These are phyloP conservation scores for Peribolospora baueri DNA, from an alignment of 768 basidiomycete species.

Conservation along the genomic window DNA sequence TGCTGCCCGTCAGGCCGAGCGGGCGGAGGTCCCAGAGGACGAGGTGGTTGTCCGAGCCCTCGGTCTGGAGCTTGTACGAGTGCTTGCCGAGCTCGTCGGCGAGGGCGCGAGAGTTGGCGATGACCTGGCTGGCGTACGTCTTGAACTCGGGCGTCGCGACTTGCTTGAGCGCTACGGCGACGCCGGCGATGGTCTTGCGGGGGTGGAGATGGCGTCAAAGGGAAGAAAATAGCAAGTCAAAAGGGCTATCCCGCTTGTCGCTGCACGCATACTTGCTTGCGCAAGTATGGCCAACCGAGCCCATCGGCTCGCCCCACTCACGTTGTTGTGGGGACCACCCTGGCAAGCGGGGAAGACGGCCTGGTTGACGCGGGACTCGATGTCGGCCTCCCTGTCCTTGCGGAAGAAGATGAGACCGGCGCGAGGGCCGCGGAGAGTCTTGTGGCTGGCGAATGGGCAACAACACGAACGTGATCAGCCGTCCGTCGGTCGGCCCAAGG, in stretches of 20 bases:
- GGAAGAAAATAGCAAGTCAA: neutral
- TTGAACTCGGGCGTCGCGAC: slow-evolving; percentile 73
- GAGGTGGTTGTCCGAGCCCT: slow-evolving; percentile 90
- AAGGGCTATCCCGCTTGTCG: neutral
- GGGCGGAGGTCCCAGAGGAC: slow-evolving; percentile 95
- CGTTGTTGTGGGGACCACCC: slow-evolving; percentile 97
- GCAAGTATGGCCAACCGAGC: neutral
- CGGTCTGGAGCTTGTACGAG: slow-evolving; percentile 90
- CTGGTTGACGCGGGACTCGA: slow-evolving; percentile 91
- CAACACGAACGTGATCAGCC: too few relatives aligned
- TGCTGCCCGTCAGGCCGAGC: slow-evolving; percentile 83
- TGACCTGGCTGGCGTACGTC: slow-evolving; percentile 80
- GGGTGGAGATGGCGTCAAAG: neutral
- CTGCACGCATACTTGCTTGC: too few relatives aligned
- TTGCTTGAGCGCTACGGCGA: slow-evolving; percentile 80
- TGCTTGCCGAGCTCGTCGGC: slow-evolving; percentile 42
- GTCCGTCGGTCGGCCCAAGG: neutral
- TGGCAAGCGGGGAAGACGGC: slow-evolving; percentile 99
- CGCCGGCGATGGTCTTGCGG: slow-evolving; percentile 63
- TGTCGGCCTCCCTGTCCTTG: slow-evolving; percentile 67
- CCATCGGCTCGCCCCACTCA: slow-evolving; percentile 19
- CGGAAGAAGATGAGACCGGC: slow-evolving; percentile 97
- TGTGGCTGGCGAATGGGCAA: slow-evolving; percentile 35
- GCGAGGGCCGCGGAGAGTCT: slow-evolving; percentile 92
- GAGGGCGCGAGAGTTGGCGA: slow-evolving; percentile 60